Conservation (phyloP, 2,329 filamentous ascomycete genomes). For the Biscogniauxia mediterranea region DNA sequence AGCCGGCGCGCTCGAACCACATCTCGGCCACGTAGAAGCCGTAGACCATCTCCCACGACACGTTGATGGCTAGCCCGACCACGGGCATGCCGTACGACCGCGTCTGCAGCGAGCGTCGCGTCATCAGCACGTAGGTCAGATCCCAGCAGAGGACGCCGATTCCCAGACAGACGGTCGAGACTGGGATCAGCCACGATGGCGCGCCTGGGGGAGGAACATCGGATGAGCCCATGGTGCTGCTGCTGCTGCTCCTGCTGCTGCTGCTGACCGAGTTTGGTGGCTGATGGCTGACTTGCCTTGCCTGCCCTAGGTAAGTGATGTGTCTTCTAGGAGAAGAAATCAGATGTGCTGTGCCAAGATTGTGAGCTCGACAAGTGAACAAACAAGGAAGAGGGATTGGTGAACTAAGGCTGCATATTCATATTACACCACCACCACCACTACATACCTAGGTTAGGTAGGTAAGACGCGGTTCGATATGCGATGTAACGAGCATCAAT, state of each 20-base stretch:
- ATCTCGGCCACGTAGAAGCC: slow-evolving; percentile 45
- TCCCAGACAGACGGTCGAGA: slow-evolving; percentile 33
- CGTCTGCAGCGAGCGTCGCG: slow-evolving; percentile 43
- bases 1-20: slow-evolving; percentile 42
- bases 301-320: background rate
- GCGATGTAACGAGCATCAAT: no score
- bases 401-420: no score
- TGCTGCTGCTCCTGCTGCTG: background rate
- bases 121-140: slow-evolving; percentile 46
- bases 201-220: slow-evolving; percentile 36
- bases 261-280: no score
- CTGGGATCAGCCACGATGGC: slow-evolving; percentile 17
- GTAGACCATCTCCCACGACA: slow-evolving; percentile 53
- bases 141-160: slow-evolving; percentile 41
- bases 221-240: slow-evolving; percentile 42
- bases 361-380: no score
- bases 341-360: no score
- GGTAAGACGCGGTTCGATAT: no score
- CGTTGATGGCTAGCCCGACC: slow-evolving; percentile 47
- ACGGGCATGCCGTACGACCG: slow-evolving; percentile 50
- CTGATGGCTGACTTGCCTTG: background rate
- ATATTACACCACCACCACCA: no score
- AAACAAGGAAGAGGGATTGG: no score
- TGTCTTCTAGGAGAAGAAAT: no score
- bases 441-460: no score